These are phyloP conservation scores for Pseudodiploospora longispora DNA, from an alignment of 2,329 filamentous ascomycete species.

Conservation along the genomic window DNA sequence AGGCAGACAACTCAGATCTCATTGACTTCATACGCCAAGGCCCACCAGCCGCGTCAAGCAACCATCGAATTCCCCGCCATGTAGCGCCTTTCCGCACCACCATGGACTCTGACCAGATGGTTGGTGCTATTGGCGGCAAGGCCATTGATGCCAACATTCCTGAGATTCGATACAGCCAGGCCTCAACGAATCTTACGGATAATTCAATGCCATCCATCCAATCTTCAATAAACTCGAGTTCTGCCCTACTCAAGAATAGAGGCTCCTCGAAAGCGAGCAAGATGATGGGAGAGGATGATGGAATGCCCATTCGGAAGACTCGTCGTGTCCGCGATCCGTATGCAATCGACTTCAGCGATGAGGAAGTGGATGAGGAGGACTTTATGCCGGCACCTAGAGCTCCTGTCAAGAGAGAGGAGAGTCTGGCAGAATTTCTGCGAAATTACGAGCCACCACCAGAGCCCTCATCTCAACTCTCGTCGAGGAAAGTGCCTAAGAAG, in stretches of 20 bases:
- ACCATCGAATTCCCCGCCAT: slow-evolving; percentile 70
- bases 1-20: slow-evolving; percentile 70
- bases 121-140: slow-evolving; percentile 43
- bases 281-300: slow-evolving; percentile 42
- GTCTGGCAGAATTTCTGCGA: slow-evolving; percentile 64
- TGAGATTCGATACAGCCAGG: slow-evolving; percentile 47
- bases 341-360: slow-evolving; percentile 78
- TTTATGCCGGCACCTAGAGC: slow-evolving; percentile 29
- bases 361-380: slow-evolving; percentile 49
- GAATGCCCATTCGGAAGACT: slow-evolving; percentile 64
- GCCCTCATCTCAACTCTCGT: slow-evolving; percentile 25
- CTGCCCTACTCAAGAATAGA: slow-evolving; percentile 52
- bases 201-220: slow-evolving; percentile 47
- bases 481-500: slow-evolving; percentile 45
- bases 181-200: slow-evolving; percentile 50
- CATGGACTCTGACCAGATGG: slow-evolving; percentile 76
- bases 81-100: slow-evolving; percentile 79
- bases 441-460: slow-evolving; percentile 59
- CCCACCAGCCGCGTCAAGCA: slow-evolving; percentile 56
- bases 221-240: slow-evolving; percentile 68
- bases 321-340: slow-evolving; percentile 81
- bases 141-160: slow-evolving; percentile 51
- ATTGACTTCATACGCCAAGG: slow-evolving; percentile 94
- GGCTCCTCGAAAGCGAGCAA: slow-evolving; percentile 21
- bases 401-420: slow-evolving; percentile 50